Percentiles rank a stretch among this genome's conserved stretches.
phyloP scores from a whole-genome alignment of 1,284 basidiomycete species.

The Wallemia mellicola region DNA sequence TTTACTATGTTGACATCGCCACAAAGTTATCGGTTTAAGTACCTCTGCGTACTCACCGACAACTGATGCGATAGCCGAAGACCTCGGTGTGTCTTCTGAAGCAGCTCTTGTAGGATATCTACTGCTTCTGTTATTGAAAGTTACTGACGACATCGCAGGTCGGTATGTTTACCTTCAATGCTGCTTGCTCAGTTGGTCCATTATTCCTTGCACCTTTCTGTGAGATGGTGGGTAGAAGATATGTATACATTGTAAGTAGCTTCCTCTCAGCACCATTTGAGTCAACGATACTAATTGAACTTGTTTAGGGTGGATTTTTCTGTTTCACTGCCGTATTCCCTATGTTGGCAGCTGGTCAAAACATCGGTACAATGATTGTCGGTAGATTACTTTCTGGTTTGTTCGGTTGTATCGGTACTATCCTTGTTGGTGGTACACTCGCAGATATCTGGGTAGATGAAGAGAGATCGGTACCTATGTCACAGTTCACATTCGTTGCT shows the following conservation, averaged over 20 bases:
- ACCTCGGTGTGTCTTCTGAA: slow-evolving; percentile 10
- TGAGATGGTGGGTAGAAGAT: slow-evolving; percentile 3
- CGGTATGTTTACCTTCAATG: slow-evolving; percentile 11
- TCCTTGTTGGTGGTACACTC: slow-evolving; percentile 8
- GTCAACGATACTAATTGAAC: background rate
- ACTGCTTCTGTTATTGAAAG: background rate
- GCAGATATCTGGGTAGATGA: slow-evolving; percentile 11
- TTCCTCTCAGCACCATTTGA: background rate
- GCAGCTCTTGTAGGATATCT: slow-evolving; percentile 9
- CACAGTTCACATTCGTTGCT: slow-evolving; percentile 13
- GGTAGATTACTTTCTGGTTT: slow-evolving; percentile 12
- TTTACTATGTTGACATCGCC: background rate
- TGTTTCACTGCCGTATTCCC: slow-evolving; percentile 4
- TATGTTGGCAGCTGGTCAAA: slow-evolving; percentile 9
- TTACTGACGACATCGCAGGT: no score
- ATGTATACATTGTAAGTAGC: slow-evolving; percentile 3
- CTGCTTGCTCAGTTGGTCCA: slow-evolving; percentile 6
- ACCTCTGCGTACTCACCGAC: slow-evolving; percentile 12
- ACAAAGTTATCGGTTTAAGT: slow-evolving; percentile 9
- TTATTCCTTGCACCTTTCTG: slow-evolving; percentile 4
- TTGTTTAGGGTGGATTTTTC: slow-evolving; percentile 1
- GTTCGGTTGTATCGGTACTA: slow-evolving; percentile 13
- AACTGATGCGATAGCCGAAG: slow-evolving; percentile 7
- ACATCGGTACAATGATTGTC: slow-evolving; percentile 12
- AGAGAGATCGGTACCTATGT: slow-evolving; percentile 12